These are phyloP conservation scores for Urtica urens DNA, from an alignment of 306 rosid genomes.

Conservation along the genomic window DNA sequence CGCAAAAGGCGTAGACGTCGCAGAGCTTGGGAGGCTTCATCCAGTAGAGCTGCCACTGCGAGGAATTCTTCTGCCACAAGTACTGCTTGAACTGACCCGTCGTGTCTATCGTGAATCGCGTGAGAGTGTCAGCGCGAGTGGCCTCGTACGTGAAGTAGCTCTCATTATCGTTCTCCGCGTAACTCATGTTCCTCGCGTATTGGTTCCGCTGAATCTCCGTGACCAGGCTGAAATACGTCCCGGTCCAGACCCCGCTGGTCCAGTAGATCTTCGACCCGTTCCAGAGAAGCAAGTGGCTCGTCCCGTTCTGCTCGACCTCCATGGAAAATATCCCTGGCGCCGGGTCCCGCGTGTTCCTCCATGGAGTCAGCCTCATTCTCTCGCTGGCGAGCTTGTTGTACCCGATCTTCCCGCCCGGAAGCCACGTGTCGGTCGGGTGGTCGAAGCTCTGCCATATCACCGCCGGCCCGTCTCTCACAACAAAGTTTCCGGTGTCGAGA, in stretches of 20 bases:
- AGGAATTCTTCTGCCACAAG: conserved; percentile 4
- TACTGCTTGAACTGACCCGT: conserved; percentile 19
- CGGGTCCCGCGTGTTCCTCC: conserved; percentile 19
- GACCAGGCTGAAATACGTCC: conserved; percentile 4
- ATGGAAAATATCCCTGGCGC: conserved; percentile 17
- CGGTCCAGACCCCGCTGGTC: conserved; percentile 12
- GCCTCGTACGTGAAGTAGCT: conserved; percentile 8
- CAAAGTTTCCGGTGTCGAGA: conserved; percentile 22
- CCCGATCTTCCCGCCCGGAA: conserved; percentile 24
- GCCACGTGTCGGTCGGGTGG: conserved; percentile 33
- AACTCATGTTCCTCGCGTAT: conserved; percentile 2
- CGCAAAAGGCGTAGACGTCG: conserved; percentile 14
- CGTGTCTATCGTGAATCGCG: conserved; percentile 14
- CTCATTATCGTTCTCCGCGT: conserved; percentile 5
- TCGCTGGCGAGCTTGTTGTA: conserved; percentile 12
- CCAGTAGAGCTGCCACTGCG: conserved; percentile 11
- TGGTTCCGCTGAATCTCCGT: conserved; percentile 5
- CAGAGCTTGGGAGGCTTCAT: conserved; percentile 4
- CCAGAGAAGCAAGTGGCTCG: neutral
- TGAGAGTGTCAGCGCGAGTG: neutral
- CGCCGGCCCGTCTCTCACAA: conserved; percentile 4
- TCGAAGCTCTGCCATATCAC: conserved; percentile 34
- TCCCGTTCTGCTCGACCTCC: conserved; percentile 11
- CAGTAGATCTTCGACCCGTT: conserved; percentile 11
- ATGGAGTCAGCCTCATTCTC: conserved; percentile 6